Base-by-base conservation (phyloP, 257 asterid genomes). In the Perilla frutescens region DNA sequence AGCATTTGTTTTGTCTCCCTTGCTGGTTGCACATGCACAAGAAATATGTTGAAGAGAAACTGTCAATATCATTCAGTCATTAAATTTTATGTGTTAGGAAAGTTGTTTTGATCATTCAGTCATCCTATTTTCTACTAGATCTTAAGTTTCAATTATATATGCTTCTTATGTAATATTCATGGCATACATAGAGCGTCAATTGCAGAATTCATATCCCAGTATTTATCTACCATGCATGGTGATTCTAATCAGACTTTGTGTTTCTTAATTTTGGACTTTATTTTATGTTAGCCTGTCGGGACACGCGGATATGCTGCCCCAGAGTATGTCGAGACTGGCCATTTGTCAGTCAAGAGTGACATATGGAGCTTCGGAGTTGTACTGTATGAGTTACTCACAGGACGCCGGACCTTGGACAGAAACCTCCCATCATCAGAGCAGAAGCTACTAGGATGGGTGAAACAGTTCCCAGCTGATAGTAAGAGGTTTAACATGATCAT, bases 271-370 rank as follows among this genome's bases (percentile, higher is more conserved):
- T 6, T 68, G 13, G 58, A 32, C 32, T 32, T 71, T 62, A n/a
- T 29, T 37, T 70, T 8, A 36, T 76, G 29, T 74, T 79, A 92
- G 98, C 98, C 98, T 71, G 87, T 93, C 1, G 97, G 97, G 56
- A 93, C 98, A 13, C 76, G 84, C 13, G 98, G 98, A 31, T 93
- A 93, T 80, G 96, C 98, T 44, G 98, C 98, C 39, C 98, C 98
- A 2, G 98, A 92, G 76, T 92, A 92, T 12, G 78, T 89, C 6
- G 86, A 84, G 75, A 86, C 88, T 0, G 98, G 98, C 12, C 98
- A 72, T 83, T 81, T 93, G 70, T 84, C 97, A 8, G 77, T 82
- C 6, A 93, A 82, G 91, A 91, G 97, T 29, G 98, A 93, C 61
- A 62, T 91, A 67, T 93, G 89, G 84, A 91, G 98, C 80, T 93